A percentile compares a stretch with the other conserved stretches of the same genome.
Evolutionary conservation across 1,139 yeast species (phyloP).

Genomic region (Debaryomyces nepalensis): DNA sequence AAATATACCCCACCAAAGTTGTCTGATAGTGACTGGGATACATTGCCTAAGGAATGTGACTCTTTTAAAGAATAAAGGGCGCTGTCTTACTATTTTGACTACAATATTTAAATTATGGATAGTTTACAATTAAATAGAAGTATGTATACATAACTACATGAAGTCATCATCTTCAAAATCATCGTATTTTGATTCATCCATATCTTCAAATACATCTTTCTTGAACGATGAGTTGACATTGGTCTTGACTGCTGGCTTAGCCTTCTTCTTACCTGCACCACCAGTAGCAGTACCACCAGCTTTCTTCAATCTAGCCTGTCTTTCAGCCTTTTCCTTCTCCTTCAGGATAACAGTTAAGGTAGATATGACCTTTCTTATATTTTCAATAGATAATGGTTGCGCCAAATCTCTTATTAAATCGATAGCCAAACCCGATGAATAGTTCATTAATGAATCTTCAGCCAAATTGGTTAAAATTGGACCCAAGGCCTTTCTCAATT

Average conservation of each 20-base stretch:
- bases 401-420: constrained; percentile 86
- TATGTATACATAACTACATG: constrained; percentile 56
- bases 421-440: constrained; percentile 75
- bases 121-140: constrained; percentile 8
- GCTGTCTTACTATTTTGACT: no score
- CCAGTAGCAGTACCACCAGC: constrained; percentile 88
- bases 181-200: constrained; percentile 50
- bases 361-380: constrained; percentile 81
- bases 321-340: constrained; percentile 89
- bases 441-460: constrained; percentile 66
- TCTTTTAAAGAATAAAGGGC: constrained; percentile 1
- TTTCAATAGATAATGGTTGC: constrained; percentile 80
- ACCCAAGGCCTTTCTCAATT: constrained; percentile 76
- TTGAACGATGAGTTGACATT: constrained; percentile 80
- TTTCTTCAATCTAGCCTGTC: constrained; percentile 77
- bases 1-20: constrained; percentile 1
- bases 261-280: constrained; percentile 96
- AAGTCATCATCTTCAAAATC: constrained; percentile 81
- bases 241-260: constrained; percentile 72
- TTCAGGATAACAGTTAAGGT: constrained; percentile 81
- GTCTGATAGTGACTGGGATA: constrained; percentile 5
- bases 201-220: constrained; percentile 69
- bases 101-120: background rate
- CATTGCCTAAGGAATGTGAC: constrained; percentile 1
- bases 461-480: constrained; percentile 69